phyloP scores from a whole-genome alignment of 2,329 filamentous ascomycete genomes.

The Fusarium verticillioides region DNA sequence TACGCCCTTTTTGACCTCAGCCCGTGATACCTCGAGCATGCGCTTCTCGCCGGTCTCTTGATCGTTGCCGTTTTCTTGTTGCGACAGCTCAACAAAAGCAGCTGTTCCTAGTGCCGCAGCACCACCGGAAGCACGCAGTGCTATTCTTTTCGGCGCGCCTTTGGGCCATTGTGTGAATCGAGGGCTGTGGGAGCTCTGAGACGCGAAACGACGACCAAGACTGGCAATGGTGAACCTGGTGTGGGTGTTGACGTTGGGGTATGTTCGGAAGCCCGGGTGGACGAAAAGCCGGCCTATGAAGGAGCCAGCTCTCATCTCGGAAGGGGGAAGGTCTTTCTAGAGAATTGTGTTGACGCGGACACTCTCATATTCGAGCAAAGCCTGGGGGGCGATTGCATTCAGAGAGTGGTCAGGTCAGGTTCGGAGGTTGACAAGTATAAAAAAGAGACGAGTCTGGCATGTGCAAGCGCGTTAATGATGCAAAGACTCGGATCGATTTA shows the following conservation, averaged over 20 bases:
- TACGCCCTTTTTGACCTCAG: slow-evolving; percentile 79
- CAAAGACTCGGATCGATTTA: slow-evolving; percentile 18
- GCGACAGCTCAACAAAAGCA: slow-evolving; percentile 67
- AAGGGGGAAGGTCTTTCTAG: slow-evolving; percentile 28
- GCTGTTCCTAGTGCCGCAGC: slow-evolving; percentile 62
- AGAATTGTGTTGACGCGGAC: slow-evolving; percentile 3
- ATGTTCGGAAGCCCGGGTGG: slow-evolving; percentile 50
- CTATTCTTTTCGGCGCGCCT: slow-evolving; percentile 38
- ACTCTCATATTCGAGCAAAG: slow-evolving; percentile 38
- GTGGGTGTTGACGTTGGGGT: slow-evolving; percentile 31
- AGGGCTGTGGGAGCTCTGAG: slow-evolving; percentile 40
- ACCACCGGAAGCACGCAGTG: slow-evolving; percentile 55
- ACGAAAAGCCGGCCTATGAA: slow-evolving; percentile 57
- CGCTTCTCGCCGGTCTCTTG: slow-evolving; percentile 79
- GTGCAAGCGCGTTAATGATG: slow-evolving; percentile 32
- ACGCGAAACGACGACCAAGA: slow-evolving; percentile 39
- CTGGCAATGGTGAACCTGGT: slow-evolving; percentile 12
- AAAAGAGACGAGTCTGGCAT: slow-evolving; percentile 22
- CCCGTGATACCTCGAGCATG: slow-evolving; percentile 85
- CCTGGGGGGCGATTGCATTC: slow-evolving; percentile 23
- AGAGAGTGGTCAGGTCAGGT: not conserved
- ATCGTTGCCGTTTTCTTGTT: slow-evolving; percentile 61
- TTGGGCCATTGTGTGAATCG: slow-evolving; percentile 44
- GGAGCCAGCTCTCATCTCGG: slow-evolving; percentile 60
- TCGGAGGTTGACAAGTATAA: not conserved